Base-by-base conservation (phyloP, 1,139 yeast species). In the Pneumocystis oryctolagi region DNA sequence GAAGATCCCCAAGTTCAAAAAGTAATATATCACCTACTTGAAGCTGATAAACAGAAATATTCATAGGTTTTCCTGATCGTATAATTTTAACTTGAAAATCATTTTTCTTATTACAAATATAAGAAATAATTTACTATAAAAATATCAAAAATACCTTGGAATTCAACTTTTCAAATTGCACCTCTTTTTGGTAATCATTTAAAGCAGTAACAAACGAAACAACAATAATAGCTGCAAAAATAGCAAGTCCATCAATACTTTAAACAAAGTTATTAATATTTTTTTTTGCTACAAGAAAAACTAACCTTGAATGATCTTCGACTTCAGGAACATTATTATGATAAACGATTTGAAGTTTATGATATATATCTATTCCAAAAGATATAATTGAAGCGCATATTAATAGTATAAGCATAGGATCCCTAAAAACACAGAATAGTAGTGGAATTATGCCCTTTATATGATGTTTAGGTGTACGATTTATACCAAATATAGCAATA, bases 181-280 rank as follows among this genome's bases (percentile, higher is more conserved):
- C 78, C 73, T 94, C 98, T 73, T 94, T 94, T 73, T 92, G 97
- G 77, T 87, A 94, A 74, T 94, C 98, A 73, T 94, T 94, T 25
- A 83, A 86, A 1, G 97, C 95, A 61, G 97, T 96, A 16, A 94
- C 98, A 2, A 88, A 68, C 5, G 94, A 96, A 56, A 94, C 97
- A 66, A 94, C 92, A 9, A 83, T 71, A 35, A 94, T 87, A 20
- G 99, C 99, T 25, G 86, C 87, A 68, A 94, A 81, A 71, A 94
- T 94, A 58, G 98, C 98, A 58, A 90, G 96, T 68, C 99, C 99
- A 94, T 96, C 71, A 68, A 67, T 30, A 66, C 69, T 58, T 34
- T 34, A 65, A 65, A 16, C 60, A 62, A 9, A 64, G 62, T 20
- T 55, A 55, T 1, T 58, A 62, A 35, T 61, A 59, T 12, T 97